phyloP scores from a whole-genome alignment of 257 asterid species.

The Mentha longifolia region DNA sequence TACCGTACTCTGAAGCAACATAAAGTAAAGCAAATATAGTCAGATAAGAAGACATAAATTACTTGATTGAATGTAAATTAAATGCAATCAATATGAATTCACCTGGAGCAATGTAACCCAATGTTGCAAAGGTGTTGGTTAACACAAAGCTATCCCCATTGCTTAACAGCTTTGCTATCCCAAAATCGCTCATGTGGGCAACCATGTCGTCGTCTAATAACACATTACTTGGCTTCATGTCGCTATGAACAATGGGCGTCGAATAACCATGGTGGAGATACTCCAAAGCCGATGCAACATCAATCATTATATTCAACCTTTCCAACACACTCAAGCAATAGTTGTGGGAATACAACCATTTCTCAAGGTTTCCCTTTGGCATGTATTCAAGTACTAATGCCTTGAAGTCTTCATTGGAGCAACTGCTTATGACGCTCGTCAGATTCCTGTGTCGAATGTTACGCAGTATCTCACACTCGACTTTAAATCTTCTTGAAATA shows the following conservation, averaged over 20 bases:
- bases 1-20: background rate
- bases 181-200: background rate
- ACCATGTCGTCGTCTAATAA: background rate
- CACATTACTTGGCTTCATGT: background rate
- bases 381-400: background rate
- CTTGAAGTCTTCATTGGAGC: slow-evolving; percentile 45
- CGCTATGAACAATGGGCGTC: background rate
- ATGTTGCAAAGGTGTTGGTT: background rate
- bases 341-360: background rate
- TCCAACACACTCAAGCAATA: background rate
- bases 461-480: slow-evolving; percentile 25
- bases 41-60: background rate
- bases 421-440: slow-evolving; percentile 36
- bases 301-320: background rate
- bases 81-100: background rate
- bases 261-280: slow-evolving; percentile 2
- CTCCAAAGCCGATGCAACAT: slow-evolving; percentile 3
- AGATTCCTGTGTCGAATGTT: slow-evolving; percentile 45
- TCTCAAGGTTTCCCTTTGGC: slow-evolving; percentile 38
- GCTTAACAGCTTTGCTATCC: background rate
- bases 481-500: background rate
- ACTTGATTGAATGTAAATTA: background rate
- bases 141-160: background rate
- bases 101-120: slow-evolving; percentile 12
- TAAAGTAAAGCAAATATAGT: background rate